Base-by-base conservation (phyloP, 1,139 yeast genomes). In the Hanseniaspora sp. region DNA sequence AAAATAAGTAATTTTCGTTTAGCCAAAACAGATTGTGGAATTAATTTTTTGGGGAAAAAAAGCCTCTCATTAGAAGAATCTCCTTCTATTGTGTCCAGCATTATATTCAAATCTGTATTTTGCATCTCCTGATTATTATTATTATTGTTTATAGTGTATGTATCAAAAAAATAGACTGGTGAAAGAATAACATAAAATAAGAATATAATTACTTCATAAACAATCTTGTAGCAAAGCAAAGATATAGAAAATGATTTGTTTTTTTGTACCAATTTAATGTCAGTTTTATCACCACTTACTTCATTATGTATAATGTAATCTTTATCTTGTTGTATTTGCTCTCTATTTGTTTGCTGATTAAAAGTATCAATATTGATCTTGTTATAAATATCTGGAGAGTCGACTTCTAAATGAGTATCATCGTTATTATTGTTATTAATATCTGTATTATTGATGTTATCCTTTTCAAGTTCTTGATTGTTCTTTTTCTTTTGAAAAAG, bases 1-100 rank as follows among this genome's bases (percentile, higher is more conserved):
- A 92, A 72, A 0, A 92, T 83, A 44, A 92, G 73, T 1, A 90
- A 83, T 65, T 90, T 92, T 59, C 73, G 72, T 65, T 54, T 69
- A 39, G 70, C 69, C 30, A 64, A 55, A 12, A 67, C 61, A 12
- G 69, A 66, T 55, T 60, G 63, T 28, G 69, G 70, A 23, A 69
- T 68, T 31, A 75, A 63, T 56, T 74, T 71, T 56, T 71, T 69
- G 1, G 80, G 77, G 62, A 75, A 75, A 17, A 76, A 64, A 48
- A 74, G 71, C 46, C 64, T 59, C 2, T 69, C 70, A 23, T 38
- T n/a, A 37, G 17, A 11, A 7, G 17, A 37, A 37, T 30, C 18
- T 30, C 7, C 7, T 37, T 37, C 17, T 13, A n/a, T 5, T 23
- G 23, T 4, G 4, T 23, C 23, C 23, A 23, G 4, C 23, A 23